Percentiles rank a stretch among this genome's conserved stretches.
Evolutionary conservation across 148 eudicot species (phyloP).

Genomic region (Silene conica): DNA sequence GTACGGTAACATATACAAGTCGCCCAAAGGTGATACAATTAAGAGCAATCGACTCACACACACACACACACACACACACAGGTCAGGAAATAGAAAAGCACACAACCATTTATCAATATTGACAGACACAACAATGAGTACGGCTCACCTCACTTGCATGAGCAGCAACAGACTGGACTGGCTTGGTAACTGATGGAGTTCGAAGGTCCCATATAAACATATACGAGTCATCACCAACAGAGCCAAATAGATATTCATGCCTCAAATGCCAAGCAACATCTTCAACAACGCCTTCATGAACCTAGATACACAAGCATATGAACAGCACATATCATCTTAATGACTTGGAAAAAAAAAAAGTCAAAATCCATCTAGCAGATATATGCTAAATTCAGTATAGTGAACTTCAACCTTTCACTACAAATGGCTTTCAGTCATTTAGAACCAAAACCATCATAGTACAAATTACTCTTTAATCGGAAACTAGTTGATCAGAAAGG

Average conservation of each 20-base stretch:
- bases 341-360: neutral
- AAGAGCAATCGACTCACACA: neutral
- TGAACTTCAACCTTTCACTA: too few relatives aligned
- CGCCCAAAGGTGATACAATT: neutral
- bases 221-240: slow-evolving; percentile 72
- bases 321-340: neutral
- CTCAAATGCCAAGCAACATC: slow-evolving; percentile 93
- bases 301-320: slow-evolving; percentile 33
- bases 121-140: neutral
- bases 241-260: slow-evolving; percentile 80
- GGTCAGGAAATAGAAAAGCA: neutral
- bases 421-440: neutral
- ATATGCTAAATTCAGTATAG: neutral
- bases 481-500: neutral
- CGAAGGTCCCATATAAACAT: slow-evolving; percentile 83
- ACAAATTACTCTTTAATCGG: neutral
- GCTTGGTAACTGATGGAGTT: slow-evolving; percentile 60
- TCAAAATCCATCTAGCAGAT: neutral
- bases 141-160: slow-evolving; percentile 75
- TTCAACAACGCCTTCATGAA: slow-evolving; percentile 84
- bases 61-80: too few relatives aligned
- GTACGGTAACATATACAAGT: neutral
- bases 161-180: slow-evolving; percentile 75
- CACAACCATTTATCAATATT: neutral
- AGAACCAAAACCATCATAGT: neutral